phyloP scores from a whole-genome alignment of 352 stramenopile genomes.

The Blastocystis sp. region DNA sequence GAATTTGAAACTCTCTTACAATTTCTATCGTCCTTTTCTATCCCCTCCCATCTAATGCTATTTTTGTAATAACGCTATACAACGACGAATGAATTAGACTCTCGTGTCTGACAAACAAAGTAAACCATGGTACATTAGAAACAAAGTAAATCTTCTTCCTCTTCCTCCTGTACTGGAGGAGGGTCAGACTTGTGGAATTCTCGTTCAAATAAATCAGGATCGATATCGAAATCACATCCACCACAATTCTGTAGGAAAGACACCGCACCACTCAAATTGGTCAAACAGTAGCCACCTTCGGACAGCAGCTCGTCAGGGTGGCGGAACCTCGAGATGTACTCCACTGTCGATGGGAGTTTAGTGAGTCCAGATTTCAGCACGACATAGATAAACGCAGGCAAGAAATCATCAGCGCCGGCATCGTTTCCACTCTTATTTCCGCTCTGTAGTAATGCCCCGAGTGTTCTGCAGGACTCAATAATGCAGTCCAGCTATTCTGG shows the following conservation, averaged over 20 bases:
- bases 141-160: constrained; percentile 19
- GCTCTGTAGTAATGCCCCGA: constrained; percentile 29
- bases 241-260: constrained; percentile 81
- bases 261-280: constrained; percentile 80
- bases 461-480: constrained; percentile 22
- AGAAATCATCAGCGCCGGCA: constrained; percentile 76
- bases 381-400: constrained; percentile 85
- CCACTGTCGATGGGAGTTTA: constrained; percentile 78
- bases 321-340: constrained; percentile 81
- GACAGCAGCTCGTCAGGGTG: constrained; percentile 81
- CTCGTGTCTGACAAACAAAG: not conserved
- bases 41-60: not conserved
- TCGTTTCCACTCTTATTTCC: not conserved
- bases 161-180: not conserved
- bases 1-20: not conserved
- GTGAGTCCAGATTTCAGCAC: constrained; percentile 80
- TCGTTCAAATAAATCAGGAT: constrained; percentile 74
- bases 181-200: constrained; percentile 63
- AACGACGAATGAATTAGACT: not conserved
- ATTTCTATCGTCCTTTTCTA: not conserved
- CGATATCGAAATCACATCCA: constrained; percentile 75
- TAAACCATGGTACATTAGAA: constrained; percentile 49
- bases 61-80: not conserved
- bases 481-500: constrained; percentile 55
- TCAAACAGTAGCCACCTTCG: constrained; percentile 83